phyloP scores from a whole-genome alignment of 2,329 filamentous ascomycete genomes.

The Pseudogymnoascus sp. region DNA sequence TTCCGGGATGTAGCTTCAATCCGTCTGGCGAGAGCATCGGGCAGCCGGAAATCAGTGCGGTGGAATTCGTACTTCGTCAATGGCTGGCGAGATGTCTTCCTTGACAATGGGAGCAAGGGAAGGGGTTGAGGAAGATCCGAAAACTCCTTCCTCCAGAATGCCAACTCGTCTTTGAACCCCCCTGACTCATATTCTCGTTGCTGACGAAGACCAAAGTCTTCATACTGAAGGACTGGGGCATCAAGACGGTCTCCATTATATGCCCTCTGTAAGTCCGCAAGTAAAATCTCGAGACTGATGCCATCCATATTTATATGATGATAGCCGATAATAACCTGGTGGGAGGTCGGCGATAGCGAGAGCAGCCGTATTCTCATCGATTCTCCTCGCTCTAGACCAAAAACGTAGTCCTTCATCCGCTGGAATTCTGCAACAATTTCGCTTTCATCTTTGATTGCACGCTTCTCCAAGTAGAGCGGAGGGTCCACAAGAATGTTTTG shows the following conservation, averaged over 20 bases:
- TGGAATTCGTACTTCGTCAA: background rate
- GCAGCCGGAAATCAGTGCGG: background rate
- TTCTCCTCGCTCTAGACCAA: slow-evolving; percentile 18
- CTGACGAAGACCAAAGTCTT: background rate
- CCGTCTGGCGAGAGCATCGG: background rate
- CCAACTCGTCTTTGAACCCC: background rate
- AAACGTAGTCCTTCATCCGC: slow-evolving; percentile 15
- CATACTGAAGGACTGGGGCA: background rate
- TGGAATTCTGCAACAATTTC: slow-evolving; percentile 13
- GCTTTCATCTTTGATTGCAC: slow-evolving; percentile 12
- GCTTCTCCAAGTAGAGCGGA: slow-evolving; percentile 5
- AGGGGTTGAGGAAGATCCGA: background rate
- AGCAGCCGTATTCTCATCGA: slow-evolving; percentile 8
- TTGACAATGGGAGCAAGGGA: background rate
- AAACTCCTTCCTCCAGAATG: slow-evolving; percentile 2
- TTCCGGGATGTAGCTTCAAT: background rate
- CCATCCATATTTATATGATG: slow-evolving; percentile 26
- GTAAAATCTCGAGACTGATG: slow-evolving; percentile 20
- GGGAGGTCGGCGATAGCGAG: background rate
- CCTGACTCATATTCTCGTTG: background rate
- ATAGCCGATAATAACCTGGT: slow-evolving; percentile 18
- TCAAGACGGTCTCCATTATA: slow-evolving; percentile 17
- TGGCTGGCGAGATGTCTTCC: background rate
- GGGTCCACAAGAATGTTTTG: background rate
- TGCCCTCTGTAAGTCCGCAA: slow-evolving; percentile 19